phyloP scores from a whole-genome alignment of 192 early-diverging fungal genomes.

The Mortierella antarctica region DNA sequence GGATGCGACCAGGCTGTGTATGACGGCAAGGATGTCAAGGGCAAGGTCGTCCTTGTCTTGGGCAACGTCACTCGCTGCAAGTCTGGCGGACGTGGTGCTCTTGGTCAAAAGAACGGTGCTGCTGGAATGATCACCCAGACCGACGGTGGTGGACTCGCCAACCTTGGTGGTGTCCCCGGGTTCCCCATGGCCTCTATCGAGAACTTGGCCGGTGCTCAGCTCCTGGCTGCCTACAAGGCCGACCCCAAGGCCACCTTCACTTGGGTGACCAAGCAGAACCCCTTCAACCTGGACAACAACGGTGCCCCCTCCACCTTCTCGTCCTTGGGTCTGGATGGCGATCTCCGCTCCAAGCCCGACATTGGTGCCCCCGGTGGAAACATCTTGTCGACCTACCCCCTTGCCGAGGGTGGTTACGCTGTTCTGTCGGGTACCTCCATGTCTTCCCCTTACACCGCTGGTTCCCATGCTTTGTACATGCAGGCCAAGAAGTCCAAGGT shows the following conservation, averaged over 20 bases:
- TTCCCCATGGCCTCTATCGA: constrained; percentile 52
- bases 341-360: constrained; percentile 69
- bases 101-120: constrained; percentile 17
- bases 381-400: constrained; percentile 52
- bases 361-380: constrained; percentile 63
- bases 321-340: constrained; percentile 72
- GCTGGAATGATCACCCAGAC: constrained; percentile 33
- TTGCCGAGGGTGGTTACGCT: constrained; percentile 23
- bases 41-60: constrained; percentile 65
- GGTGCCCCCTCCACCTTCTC: constrained; percentile 69
- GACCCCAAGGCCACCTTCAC: constrained; percentile 3
- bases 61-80: constrained; percentile 42
- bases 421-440: constrained; percentile 56
- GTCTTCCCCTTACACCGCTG: constrained; percentile 58
- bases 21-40: constrained; percentile 9
- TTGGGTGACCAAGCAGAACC: constrained; percentile 14
- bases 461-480: constrained; percentile 44
- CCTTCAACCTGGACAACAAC: constrained; percentile 11
- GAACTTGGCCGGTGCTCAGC: constrained; percentile 46
- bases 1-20: constrained; percentile 38
- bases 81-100: constrained; percentile 58
- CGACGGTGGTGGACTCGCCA: constrained; percentile 46
- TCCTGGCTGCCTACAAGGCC: constrained; percentile 34
- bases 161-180: constrained; percentile 18
- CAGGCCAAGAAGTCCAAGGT: constrained; percentile 29